A percentile compares a stretch with the other conserved stretches of the same genome.
Conservation (phyloP, 2,329 filamentous ascomycete species). For the Pezicula neosporulosa region DNA sequence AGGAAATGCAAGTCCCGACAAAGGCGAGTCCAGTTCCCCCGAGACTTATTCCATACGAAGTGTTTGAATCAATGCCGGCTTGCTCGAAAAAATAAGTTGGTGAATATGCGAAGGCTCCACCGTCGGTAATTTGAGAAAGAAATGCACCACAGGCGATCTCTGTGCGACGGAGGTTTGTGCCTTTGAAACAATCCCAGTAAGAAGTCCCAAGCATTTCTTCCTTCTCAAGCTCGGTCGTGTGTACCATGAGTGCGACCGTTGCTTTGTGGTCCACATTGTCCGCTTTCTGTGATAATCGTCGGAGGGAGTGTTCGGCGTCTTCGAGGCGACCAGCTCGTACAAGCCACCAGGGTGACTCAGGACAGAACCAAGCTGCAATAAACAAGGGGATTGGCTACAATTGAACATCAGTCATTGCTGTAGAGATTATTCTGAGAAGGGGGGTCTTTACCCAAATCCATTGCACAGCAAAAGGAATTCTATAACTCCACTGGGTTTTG, state of each 20-base stretch:
- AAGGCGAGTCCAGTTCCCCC: constrained; percentile 35
- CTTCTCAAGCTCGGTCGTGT: constrained; percentile 48
- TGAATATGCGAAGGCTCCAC: constrained; percentile 60
- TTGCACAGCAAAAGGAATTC: constrained; percentile 42
- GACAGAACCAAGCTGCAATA: constrained; percentile 37
- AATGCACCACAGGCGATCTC: constrained; percentile 52
- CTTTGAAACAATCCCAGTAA: constrained; percentile 44
- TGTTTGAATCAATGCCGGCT: constrained; percentile 43
- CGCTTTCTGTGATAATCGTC: constrained; percentile 19
- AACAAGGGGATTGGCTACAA: constrained; percentile 34
- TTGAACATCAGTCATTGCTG: no score
- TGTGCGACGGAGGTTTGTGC: constrained; percentile 42
- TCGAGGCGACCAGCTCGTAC: constrained; percentile 37
- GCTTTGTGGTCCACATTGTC: constrained; percentile 34
- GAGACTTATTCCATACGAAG: constrained; percentile 40
- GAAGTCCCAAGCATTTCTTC: constrained; percentile 34
- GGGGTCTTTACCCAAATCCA: constrained; percentile 37
- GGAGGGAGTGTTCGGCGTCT: constrained; percentile 33
- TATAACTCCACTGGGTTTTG: constrained; percentile 41
- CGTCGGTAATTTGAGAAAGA: constrained; percentile 56
- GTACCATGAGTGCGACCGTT: constrained; percentile 46
- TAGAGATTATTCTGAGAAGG: neutral
- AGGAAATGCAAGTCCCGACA: constrained; percentile 45
- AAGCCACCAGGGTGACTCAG: constrained; percentile 45
- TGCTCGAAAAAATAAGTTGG: constrained; percentile 56